These are phyloP conservation scores for Aspergillus conjunctus DNA, from an alignment of 495 filamentous ascomycete species.

Conservation along the genomic window DNA sequence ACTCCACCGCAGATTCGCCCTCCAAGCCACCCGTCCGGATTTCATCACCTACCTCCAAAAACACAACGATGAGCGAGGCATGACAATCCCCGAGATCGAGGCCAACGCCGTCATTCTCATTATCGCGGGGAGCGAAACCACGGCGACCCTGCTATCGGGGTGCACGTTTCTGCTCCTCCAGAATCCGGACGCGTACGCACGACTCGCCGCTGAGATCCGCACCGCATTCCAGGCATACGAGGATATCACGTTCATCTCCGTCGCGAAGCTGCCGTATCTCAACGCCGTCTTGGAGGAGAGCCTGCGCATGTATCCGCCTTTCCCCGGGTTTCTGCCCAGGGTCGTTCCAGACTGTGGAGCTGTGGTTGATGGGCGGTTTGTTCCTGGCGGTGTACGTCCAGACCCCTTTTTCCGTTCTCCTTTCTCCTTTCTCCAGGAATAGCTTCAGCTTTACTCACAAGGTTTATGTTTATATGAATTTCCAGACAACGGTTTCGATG, in stretches of 20 bases:
- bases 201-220: slow-evolving; percentile 48
- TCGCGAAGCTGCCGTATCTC: slow-evolving; percentile 37
- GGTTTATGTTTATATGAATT: too few species aligned
- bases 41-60: not conserved
- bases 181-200: slow-evolving; percentile 38
- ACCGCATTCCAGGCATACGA: slow-evolving; percentile 35
- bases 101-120: slow-evolving; percentile 25
- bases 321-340: slow-evolving; percentile 31
- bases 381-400: slow-evolving; percentile 24
- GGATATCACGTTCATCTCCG: slow-evolving; percentile 49
- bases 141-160: slow-evolving; percentile 54
- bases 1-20: not conserved
- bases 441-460: too few species aligned
- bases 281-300: slow-evolving; percentile 46
- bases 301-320: slow-evolving; percentile 46
- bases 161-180: slow-evolving; percentile 53
- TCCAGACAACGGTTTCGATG: slow-evolving; percentile 7
- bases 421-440: not conserved
- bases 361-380: slow-evolving; percentile 31
- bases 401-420: not conserved
- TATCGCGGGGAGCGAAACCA: slow-evolving; percentile 58
- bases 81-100: slow-evolving; percentile 6
- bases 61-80: not conserved
- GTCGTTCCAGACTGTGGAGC: slow-evolving; percentile 36
- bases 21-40: not conserved